Percentiles rank a stretch among this genome's conserved stretches.
These are phyloP conservation scores for Pichia membranifaciens DNA, from an alignment of 805 yeast species.

Conservation along the genomic window DNA sequence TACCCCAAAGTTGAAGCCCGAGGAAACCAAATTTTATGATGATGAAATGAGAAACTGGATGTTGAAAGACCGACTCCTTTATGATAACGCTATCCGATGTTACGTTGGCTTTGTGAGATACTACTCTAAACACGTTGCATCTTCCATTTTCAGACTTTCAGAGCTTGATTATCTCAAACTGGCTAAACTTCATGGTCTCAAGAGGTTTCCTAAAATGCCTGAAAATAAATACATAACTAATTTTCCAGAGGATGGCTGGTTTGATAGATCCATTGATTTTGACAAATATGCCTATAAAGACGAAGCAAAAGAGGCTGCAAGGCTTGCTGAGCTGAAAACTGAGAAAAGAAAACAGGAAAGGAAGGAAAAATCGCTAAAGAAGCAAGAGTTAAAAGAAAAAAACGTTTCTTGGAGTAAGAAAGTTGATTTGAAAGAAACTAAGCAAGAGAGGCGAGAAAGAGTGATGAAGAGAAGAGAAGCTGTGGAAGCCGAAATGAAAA, in stretches of 20 bases:
- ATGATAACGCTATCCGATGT: slow-evolving; percentile 73
- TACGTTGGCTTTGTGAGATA: slow-evolving; percentile 79
- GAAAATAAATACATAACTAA: slow-evolving; percentile 55
- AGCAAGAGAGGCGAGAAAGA: slow-evolving; percentile 60
- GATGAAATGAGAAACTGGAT: slow-evolving; percentile 46
- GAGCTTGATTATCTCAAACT: slow-evolving; percentile 65
- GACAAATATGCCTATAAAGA: slow-evolving; percentile 63
- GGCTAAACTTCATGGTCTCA: slow-evolving; percentile 72
- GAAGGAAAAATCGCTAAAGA: slow-evolving; percentile 35
- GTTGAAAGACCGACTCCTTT: slow-evolving; percentile 67
- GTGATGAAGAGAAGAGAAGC: slow-evolving; percentile 62
- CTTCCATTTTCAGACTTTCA: slow-evolving; percentile 76
- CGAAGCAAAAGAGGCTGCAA: slow-evolving; percentile 51
- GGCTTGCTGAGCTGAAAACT: slow-evolving; percentile 53
- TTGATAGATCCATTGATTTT: slow-evolving; percentile 54
- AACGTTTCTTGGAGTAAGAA: slow-evolving; percentile 82
- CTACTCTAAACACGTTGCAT: slow-evolving; percentile 82
- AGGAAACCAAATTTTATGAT: slow-evolving; percentile 25
- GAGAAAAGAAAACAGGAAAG: slow-evolving; percentile 33
- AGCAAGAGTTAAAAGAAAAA: slow-evolving; percentile 42
- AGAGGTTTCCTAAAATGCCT: slow-evolving; percentile 92
- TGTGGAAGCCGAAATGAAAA: slow-evolving; percentile 47
- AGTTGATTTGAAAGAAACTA: slow-evolving; percentile 53
- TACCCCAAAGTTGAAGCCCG: slow-evolving; percentile 17
- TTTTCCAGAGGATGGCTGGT: slow-evolving; percentile 73